phyloP scores from a whole-genome alignment of 148 eudicot genomes.

The Simmondsia chinensis region DNA sequence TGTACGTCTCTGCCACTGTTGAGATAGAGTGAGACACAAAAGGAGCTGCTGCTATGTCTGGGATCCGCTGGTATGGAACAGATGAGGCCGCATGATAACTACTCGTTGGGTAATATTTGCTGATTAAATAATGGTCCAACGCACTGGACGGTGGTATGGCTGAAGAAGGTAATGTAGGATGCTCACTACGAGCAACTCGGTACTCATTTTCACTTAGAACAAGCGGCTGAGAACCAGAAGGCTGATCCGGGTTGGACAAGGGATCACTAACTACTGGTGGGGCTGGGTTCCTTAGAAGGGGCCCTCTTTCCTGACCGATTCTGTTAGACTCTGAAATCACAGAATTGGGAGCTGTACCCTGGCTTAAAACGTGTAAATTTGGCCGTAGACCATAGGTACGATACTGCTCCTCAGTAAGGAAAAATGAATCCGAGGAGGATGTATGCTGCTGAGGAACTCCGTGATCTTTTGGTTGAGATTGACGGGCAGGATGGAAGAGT shows the following conservation, averaged over 20 bases:
- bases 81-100: conserved; percentile 23
- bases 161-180: conserved; percentile 11
- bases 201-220: conserved; percentile 47
- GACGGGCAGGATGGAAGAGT: conserved; percentile 38
- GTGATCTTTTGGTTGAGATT: conserved; percentile 17
- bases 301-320: conserved; percentile 17
- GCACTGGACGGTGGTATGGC: conserved; percentile 9
- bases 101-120: conserved; percentile 21
- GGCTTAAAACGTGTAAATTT: conserved; percentile 12
- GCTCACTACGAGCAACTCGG: conserved; percentile 27
- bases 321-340: conserved; percentile 16
- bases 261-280: conserved; percentile 9
- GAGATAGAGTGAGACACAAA: conserved; percentile 20
- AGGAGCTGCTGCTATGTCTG: conserved; percentile 13
- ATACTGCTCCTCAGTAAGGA: conserved; percentile 43
- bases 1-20: conserved; percentile 15
- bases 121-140: conserved; percentile 10
- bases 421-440: conserved; percentile 20
- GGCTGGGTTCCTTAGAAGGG: conserved; percentile 13
- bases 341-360: conserved; percentile 7
- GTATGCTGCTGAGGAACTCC: conserved; percentile 10
- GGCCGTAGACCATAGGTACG: conserved; percentile 49
- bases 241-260: conserved; percentile 7
- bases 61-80: conserved; percentile 27
- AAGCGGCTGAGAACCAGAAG: conserved; percentile 9